phyloP scores from a whole-genome alignment of 257 asterid species.

The Striga asiatica region DNA sequence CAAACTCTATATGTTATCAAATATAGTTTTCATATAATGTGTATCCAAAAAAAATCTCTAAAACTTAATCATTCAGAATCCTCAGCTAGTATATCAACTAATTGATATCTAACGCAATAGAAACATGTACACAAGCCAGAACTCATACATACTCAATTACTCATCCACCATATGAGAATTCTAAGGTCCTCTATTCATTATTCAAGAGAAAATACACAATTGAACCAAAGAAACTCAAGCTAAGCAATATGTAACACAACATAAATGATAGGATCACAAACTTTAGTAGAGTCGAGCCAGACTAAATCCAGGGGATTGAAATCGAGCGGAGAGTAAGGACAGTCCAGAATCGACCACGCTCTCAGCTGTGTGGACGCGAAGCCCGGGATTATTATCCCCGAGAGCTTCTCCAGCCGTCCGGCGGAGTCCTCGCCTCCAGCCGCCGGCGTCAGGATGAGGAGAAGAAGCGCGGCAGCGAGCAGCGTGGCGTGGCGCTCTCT shows the following conservation, averaged over 20 bases:
- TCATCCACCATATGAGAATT: too few relatives aligned
- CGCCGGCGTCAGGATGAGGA: conserved; percentile 29
- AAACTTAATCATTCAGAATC: not conserved
- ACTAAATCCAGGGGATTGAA: conserved; percentile 96
- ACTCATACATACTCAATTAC: not conserved
- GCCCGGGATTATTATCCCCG: conserved; percentile 94
- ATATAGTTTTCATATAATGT: not conserved
- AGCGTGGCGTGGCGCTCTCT: conserved; percentile 37
- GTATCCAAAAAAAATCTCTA: not conserved
- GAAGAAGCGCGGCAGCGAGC: conserved; percentile 23
- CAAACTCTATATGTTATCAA: not conserved
- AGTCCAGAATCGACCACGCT: conserved; percentile 96
- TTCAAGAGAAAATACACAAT: too few relatives aligned
- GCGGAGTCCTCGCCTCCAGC: conserved; percentile 31
- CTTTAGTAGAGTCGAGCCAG: conserved; percentile 96
- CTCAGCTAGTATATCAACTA: not conserved
- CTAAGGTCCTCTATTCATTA: too few relatives aligned
- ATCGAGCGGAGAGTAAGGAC: conserved; percentile 96
- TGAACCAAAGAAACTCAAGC: not conserved
- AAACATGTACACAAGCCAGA: not conserved
- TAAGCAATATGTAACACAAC: not conserved
- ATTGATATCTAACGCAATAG: too few relatives aligned
- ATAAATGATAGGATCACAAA: conserved; percentile 16
- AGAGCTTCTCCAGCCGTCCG: conserved; percentile 45
- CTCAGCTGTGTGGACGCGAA: conserved; percentile 95